Conservation (phyloP, 805 yeast species). For the Ogataea populi-albae region DNA sequence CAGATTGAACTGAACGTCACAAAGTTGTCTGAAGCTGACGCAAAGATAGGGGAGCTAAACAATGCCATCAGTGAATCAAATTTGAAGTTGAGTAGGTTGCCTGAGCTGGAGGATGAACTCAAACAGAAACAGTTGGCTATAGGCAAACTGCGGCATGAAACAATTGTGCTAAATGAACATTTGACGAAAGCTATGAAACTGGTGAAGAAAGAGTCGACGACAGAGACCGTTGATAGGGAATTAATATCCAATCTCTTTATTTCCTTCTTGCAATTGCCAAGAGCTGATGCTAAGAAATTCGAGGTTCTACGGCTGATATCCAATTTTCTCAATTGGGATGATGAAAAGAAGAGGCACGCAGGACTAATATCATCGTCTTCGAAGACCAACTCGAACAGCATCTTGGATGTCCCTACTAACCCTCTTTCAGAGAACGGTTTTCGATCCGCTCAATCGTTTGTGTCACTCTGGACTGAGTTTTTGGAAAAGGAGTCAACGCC, state of each 20-base stretch:
- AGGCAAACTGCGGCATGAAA: conserved; percentile 93
- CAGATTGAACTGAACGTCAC: conserved; percentile 21
- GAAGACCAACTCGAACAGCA: conserved; percentile 32
- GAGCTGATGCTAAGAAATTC: conserved; percentile 92
- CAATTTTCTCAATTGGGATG: conserved; percentile 86
- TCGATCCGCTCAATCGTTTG: conserved; percentile 43
- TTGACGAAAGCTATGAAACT: conserved; percentile 87
- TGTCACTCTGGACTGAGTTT: conserved; percentile 76
- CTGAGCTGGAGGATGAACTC: conserved; percentile 49
- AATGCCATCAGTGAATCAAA: conserved; percentile 14
- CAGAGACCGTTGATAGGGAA: conserved; percentile 82
- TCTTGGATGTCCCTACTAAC: conserved; percentile 24
- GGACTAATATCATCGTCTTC: conserved; percentile 48
- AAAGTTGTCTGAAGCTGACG: conserved; percentile 23
- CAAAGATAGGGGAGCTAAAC: conserved; percentile 11
- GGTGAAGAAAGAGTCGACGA: conserved; percentile 72
- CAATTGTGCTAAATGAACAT: conserved; percentile 90
- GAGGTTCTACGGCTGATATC: conserved; percentile 86
- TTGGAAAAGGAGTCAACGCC: conserved; percentile 66
- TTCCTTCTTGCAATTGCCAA: conserved; percentile 79
- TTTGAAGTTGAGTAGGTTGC: conserved; percentile 23
- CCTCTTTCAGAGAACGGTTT: conserved; percentile 27
- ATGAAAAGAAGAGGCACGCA: conserved; percentile 69
- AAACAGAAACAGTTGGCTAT: conserved; percentile 73
- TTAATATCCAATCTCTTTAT: conserved; percentile 81